Evolutionary conservation across 106 monocot genomes (phyloP).

Genomic region (Agapanthus africanus): DNA sequence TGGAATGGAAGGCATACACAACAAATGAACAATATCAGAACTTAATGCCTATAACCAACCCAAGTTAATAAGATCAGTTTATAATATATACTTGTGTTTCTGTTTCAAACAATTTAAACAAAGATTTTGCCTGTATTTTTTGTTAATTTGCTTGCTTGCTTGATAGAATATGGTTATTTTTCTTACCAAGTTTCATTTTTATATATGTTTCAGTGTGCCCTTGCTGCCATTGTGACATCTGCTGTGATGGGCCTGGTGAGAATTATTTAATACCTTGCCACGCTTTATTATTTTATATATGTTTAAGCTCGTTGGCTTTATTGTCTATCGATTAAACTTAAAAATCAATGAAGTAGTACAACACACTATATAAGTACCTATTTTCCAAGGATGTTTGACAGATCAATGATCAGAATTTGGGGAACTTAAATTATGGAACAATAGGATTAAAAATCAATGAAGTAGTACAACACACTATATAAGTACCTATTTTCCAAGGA

Average conservation of each 20-base stretch:
- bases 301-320: background rate
- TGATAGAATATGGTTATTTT: background rate
- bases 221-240: slow-evolving; percentile 12
- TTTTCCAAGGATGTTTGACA: no score
- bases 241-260: slow-evolving; percentile 10
- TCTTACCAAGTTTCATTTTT: slow-evolving; percentile 8
- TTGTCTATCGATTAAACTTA: no score
- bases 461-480: no score
- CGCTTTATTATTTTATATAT: background rate
- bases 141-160: background rate
- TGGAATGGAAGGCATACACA: no score
- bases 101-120: background rate
- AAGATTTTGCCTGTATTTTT: background rate
- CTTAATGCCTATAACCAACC: background rate
- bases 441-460: no score
- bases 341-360: no score
- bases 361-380: no score
- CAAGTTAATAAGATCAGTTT: background rate
- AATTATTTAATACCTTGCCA: no score
- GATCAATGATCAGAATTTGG: no score
- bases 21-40: no score
- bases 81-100: background rate
- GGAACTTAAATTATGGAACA: no score
- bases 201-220: slow-evolving; percentile 13
- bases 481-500: no score